Evolutionary conservation across 371 early-diverging fungal genomes (phyloP).

Genomic region (Syncephalastrum sp.): DNA sequence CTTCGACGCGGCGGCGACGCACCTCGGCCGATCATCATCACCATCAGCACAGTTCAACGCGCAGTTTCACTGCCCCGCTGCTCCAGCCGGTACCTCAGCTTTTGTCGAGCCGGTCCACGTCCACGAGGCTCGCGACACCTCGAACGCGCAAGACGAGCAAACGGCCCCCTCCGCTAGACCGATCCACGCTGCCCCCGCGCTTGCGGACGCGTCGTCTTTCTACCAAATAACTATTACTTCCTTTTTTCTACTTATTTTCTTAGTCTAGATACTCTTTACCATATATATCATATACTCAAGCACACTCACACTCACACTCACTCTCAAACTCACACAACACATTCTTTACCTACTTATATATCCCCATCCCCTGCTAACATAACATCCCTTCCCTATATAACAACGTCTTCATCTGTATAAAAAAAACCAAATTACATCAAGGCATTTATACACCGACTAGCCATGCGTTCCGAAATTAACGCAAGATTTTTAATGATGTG

Average conservation of each 20-base stretch:
- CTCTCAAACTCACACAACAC: too few species aligned
- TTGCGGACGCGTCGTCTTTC: slow-evolving; percentile 16
- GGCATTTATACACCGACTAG: background rate
- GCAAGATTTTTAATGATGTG: too few species aligned
- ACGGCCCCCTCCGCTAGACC: slow-evolving; percentile 18
- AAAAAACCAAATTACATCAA: background rate
- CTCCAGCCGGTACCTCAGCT: slow-evolving; percentile 7
- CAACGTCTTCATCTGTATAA: background rate
- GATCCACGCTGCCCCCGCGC: slow-evolving; percentile 15
- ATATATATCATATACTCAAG: background rate
- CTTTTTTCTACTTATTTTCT: background rate
- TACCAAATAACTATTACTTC: slow-evolving; percentile 10
- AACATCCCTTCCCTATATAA: background rate
- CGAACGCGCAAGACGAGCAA: slow-evolving; percentile 24
- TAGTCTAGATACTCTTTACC: background rate
- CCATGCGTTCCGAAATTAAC: too few species aligned
- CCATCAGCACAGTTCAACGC: background rate
- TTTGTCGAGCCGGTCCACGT: slow-evolving; percentile 15
- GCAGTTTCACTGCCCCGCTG: slow-evolving; percentile 4
- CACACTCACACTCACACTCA: too few species aligned
- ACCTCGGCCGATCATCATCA: slow-evolving; percentile 14
- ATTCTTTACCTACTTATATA: slow-evolving; percentile 2
- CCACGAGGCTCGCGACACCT: slow-evolving; percentile 5
- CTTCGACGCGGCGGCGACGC: slow-evolving; percentile 3
- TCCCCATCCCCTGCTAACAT: background rate